Evolutionary conservation across 2,329 filamentous ascomycete genomes (phyloP).

Genomic region (Hirsutella minnesotensis): DNA sequence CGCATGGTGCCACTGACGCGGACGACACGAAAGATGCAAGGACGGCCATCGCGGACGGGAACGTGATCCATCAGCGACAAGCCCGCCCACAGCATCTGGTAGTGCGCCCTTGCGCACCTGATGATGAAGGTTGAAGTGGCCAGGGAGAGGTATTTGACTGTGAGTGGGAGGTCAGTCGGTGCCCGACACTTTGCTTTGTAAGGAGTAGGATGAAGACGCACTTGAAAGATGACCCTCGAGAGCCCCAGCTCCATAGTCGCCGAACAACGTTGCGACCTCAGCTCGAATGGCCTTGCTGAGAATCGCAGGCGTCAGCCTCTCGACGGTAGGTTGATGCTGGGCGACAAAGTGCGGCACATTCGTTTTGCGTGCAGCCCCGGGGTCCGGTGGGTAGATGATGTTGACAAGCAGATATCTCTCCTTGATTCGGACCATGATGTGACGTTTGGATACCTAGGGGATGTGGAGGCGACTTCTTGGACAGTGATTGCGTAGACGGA

Average conservation of each 20-base stretch:
- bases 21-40: slow-evolving; percentile 74
- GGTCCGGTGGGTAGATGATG: slow-evolving; percentile 68
- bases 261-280: slow-evolving; percentile 63
- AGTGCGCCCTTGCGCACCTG: slow-evolving; percentile 69
- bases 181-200: neutral
- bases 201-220: slow-evolving; percentile 21
- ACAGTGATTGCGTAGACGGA: neutral
- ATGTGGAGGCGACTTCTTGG: too few relatives aligned
- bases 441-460: too few relatives aligned
- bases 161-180: neutral
- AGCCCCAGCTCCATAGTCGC: slow-evolving; percentile 76
- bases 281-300: slow-evolving; percentile 60
- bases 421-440: slow-evolving; percentile 82
- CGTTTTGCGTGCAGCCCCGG: slow-evolving; percentile 19
- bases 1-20: slow-evolving; percentile 86
- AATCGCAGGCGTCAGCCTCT: slow-evolving; percentile 52
- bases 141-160: slow-evolving; percentile 84
- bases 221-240: slow-evolving; percentile 58
- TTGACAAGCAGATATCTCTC: slow-evolving; percentile 92
- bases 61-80: slow-evolving; percentile 68
- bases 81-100: slow-evolving; percentile 81
- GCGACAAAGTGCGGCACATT: slow-evolving; percentile 50
- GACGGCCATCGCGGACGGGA: slow-evolving; percentile 44
- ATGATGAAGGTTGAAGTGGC: slow-evolving; percentile 94
- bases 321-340: slow-evolving; percentile 68